Evolutionary conservation across 2,329 filamentous ascomycete genomes (phyloP).

Genomic region (Alternaria sp.): DNA sequence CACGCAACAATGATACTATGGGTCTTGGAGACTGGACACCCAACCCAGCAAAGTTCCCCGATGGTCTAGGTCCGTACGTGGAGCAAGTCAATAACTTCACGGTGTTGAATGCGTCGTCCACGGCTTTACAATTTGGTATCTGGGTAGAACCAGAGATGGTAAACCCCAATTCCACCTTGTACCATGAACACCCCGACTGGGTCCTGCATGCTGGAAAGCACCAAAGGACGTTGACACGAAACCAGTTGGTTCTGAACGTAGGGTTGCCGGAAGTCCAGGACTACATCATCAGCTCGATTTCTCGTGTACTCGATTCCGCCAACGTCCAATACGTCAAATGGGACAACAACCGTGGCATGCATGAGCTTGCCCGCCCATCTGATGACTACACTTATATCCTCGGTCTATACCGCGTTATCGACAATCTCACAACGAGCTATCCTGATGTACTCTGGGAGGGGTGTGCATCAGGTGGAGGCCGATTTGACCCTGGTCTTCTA

Average conservation of each 20-base stretch:
- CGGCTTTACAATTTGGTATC: conserved; percentile 65
- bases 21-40: conserved; percentile 69
- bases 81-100: conserved; percentile 57
- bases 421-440: conserved; percentile 64
- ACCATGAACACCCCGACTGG: conserved; percentile 69
- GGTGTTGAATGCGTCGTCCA: conserved; percentile 53
- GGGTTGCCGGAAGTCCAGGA: conserved; percentile 67
- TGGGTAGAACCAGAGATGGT: conserved; percentile 76
- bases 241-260: conserved; percentile 68
- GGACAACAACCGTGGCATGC: conserved; percentile 71
- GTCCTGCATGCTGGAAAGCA: conserved; percentile 64
- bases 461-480: conserved; percentile 68
- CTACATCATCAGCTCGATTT: conserved; percentile 64
- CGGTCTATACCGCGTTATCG: conserved; percentile 68
- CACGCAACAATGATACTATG: conserved; percentile 62
- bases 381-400: conserved; percentile 67
- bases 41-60: conserved; percentile 65
- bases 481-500: conserved; percentile 68
- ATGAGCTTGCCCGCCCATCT: conserved; percentile 63
- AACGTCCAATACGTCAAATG: conserved; percentile 69
- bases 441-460: conserved; percentile 70
- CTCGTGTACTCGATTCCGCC: conserved; percentile 60
- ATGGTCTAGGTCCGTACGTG: conserved; percentile 62
- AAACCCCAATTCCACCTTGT: conserved; percentile 66
- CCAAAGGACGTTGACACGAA: conserved; percentile 61